A percentile compares a stretch with the other conserved stretches of the same genome.
Conservation (phyloP, 1,139 yeast genomes). For the Debaryomyces sp. region DNA sequence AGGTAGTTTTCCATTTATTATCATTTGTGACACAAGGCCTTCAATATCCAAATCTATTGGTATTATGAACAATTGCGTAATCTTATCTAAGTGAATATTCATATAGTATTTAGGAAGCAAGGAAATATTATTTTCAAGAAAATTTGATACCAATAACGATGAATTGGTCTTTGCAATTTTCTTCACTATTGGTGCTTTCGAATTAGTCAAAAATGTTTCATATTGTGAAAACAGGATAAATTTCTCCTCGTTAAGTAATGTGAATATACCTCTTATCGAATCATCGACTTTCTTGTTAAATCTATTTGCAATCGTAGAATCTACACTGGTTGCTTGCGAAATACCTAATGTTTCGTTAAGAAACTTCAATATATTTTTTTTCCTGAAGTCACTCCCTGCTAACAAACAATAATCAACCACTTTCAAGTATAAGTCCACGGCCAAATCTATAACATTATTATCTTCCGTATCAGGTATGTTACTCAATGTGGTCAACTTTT, state of each 20-base stretch:
- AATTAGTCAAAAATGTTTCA: conserved; percentile 18
- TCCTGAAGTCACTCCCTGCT: conserved; percentile 32
- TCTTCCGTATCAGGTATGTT: conserved; percentile 15
- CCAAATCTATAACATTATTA: conserved; percentile 9
- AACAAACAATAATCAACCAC: conserved; percentile 9
- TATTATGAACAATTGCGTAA: conserved; percentile 19
- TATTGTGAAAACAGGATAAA: conserved; percentile 23
- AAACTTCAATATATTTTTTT: conserved; percentile 29
- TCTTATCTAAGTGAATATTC: conserved; percentile 23
- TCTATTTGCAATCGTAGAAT: background rate
- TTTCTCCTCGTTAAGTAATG: conserved; percentile 14
- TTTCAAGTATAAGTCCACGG: conserved; percentile 6
- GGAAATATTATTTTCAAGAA: conserved; percentile 36
- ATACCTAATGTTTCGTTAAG: conserved; percentile 19
- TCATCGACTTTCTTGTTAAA: conserved; percentile 1
- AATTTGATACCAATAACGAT: conserved; percentile 16
- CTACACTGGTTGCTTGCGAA: conserved; percentile 4
- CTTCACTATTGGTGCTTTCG: conserved; percentile 1
- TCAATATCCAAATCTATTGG: conserved; percentile 21
- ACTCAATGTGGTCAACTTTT: conserved; percentile 34
- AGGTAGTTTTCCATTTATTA: conserved; percentile 35
- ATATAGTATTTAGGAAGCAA: conserved; percentile 32
- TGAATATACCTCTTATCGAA: conserved; percentile 9
- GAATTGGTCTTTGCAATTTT: background rate
- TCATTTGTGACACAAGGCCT: conserved; percentile 35